Evolutionary conservation across 23 red algal genomes (phyloP), one percentile per base, ranked within the genome.

Genomic region (Gracilaria caudata): DNA sequence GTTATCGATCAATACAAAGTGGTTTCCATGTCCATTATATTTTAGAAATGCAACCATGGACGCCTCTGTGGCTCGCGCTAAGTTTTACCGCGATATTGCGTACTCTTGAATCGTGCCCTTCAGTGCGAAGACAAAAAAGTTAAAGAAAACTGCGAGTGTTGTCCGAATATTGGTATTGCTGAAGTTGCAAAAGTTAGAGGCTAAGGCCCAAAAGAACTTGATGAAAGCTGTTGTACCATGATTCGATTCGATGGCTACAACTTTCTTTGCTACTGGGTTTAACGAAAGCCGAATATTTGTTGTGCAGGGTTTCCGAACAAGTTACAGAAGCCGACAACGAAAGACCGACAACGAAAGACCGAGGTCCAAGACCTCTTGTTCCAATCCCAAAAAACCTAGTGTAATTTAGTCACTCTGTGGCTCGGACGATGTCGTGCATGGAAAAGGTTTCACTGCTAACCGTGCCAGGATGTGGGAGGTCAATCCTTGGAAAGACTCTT

Each of bases 1-100:
- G 79, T 99, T 93, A 66, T 99, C 97, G 35, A 99, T 78, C 14
- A 99, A 51, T 34, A 99, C 92, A 78, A 99, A 99, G 65, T 99
- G 93, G 82, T 99, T 99, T 30, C 97, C 97, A 43, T 95, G 84
- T 21, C 97, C 97, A 43, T 99, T 88, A 64, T 99, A 99, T 71
- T 99, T 99, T 35, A 63, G 55, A 77, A 99, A 99, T 40, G 87
- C 51, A 14, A 77, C 78, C 77, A 77, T 78, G 40, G 70, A 75
- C 24, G 70, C 38, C 14, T 23, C n/a, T 25, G 37, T 49, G 25
- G 70, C 70, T 46, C 43, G 37, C 7, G 25, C 70, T 13, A 75
- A 75, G 40, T 47, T 33, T 75, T 43, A 7, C 43, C 25, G 20
- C 20, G 40, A 45, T 32, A 0, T 24, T 40, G 24, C 26, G 70